A percentile compares a stretch with the other conserved stretches of the same genome.
Conservation (phyloP, 2,329 filamentous ascomycete species). For the Verticillium dahliae region DNA sequence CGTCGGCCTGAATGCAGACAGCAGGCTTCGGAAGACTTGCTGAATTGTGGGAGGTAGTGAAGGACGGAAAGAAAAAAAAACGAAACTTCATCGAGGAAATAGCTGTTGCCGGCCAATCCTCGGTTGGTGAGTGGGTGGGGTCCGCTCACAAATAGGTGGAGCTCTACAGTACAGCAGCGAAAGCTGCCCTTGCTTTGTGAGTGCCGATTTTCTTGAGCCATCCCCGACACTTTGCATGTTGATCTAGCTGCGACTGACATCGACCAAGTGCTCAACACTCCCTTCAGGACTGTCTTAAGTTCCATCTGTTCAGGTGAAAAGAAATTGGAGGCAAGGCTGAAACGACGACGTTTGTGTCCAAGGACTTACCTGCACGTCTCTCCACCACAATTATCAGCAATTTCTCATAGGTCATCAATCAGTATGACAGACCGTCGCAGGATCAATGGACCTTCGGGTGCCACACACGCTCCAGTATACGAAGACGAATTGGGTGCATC, state of each 20-base stretch:
- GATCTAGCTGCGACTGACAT: background rate
- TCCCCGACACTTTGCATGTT: background rate
- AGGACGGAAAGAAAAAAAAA: slow-evolving; percentile 7
- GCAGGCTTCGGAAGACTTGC: background rate
- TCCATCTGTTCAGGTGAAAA: no score
- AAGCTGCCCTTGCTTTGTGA: background rate
- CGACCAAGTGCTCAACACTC: background rate
- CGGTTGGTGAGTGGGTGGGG: background rate
- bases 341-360: no score
- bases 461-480: slow-evolving; percentile 70
- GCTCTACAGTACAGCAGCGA: background rate
- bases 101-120: slow-evolving; percentile 2
- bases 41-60: background rate
- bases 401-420: background rate
- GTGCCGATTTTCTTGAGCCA: background rate
- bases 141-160: no score
- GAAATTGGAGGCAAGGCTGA: no score
- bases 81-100: background rate
- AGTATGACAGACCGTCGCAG: slow-evolving; percentile 78
- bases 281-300: no score
- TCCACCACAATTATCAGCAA: background rate
- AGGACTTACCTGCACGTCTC: background rate
- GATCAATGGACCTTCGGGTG: slow-evolving; percentile 78
- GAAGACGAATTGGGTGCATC: slow-evolving; percentile 38
- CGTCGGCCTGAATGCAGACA: no score